These are phyloP conservation scores for Arachnomyces sp. DNA, from an alignment of 2,329 filamentous ascomycete species.

Conservation along the genomic window DNA sequence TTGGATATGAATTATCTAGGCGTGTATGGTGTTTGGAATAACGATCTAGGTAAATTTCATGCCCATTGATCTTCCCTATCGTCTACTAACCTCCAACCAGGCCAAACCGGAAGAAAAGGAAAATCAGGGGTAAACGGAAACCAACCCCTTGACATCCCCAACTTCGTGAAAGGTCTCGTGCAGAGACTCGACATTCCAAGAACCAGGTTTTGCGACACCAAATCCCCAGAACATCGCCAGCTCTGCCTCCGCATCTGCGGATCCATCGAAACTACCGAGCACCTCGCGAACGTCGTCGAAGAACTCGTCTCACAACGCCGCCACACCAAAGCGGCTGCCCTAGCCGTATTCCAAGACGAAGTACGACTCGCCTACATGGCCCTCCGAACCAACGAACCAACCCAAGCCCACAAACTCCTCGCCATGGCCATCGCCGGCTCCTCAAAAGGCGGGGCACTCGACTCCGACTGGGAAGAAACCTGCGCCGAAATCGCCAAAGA, in stretches of 20 bases:
- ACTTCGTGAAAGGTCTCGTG: conserved; percentile 44
- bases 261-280: conserved; percentile 45
- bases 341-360: conserved; percentile 53
- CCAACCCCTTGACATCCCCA: conserved; percentile 20
- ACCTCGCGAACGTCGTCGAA: conserved; percentile 42
- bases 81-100: conserved; percentile 16
- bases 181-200: conserved; percentile 43
- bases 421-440: conserved; percentile 44
- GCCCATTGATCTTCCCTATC: neutral
- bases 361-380: conserved; percentile 50
- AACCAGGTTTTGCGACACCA: conserved; percentile 44
- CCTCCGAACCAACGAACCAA: conserved; percentile 45
- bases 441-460: conserved; percentile 37
- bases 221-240: conserved; percentile 48
- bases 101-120: conserved; percentile 25
- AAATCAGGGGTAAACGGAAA: conserved; percentile 20
- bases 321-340: conserved; percentile 54
- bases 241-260: conserved; percentile 54
- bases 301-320: conserved; percentile 45
- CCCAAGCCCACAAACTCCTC: conserved; percentile 49
- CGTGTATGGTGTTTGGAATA: conserved; percentile 50
- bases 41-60: conserved; percentile 39
- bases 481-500: conserved; percentile 56
- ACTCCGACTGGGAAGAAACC: conserved; percentile 52
- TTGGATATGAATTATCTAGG: conserved; percentile 56